Evolutionary conservation across 345 rosid genomes (phyloP).

Genomic region (Syzygium aromaticum): DNA sequence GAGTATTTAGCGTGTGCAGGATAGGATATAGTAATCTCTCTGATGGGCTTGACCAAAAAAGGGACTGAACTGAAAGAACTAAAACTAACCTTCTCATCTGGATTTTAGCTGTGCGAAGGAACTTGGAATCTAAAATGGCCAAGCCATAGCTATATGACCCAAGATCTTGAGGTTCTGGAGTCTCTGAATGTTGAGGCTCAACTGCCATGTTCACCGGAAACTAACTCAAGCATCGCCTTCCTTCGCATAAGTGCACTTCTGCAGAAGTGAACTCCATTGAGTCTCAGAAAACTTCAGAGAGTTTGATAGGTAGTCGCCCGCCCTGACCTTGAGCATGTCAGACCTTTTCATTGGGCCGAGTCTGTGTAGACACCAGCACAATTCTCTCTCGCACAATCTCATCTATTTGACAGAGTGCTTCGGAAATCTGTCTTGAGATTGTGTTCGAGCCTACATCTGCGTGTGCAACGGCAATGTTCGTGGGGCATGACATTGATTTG

Average conservation of each 20-base stretch:
- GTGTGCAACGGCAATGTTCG: background rate
- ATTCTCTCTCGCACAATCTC: background rate
- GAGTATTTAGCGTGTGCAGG: background rate
- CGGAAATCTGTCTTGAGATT: background rate
- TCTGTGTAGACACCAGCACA: background rate
- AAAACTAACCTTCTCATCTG: background rate
- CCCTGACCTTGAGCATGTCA: background rate
- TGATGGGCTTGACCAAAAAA: background rate
- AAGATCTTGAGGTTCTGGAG: background rate
- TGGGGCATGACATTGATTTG: background rate
- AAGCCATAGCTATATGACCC: background rate
- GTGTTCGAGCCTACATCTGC: background rate
- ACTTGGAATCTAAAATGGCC: background rate
- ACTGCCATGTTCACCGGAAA: too few species aligned
- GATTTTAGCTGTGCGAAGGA: background rate
- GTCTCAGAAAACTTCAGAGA: background rate
- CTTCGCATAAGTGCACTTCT: background rate
- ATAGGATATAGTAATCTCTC: background rate
- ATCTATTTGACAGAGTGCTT: background rate
- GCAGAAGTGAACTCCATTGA: background rate
- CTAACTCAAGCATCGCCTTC: too few species aligned
- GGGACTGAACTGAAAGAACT: background rate
- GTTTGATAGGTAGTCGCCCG: background rate
- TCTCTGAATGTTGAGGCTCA: too few species aligned
- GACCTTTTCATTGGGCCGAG: background rate